Evolutionary conservation across 2,329 filamentous ascomycete species (phyloP), one percentile per base, ranked within the genome.

Genomic region (Pseudogymnoascus sp.): DNA sequence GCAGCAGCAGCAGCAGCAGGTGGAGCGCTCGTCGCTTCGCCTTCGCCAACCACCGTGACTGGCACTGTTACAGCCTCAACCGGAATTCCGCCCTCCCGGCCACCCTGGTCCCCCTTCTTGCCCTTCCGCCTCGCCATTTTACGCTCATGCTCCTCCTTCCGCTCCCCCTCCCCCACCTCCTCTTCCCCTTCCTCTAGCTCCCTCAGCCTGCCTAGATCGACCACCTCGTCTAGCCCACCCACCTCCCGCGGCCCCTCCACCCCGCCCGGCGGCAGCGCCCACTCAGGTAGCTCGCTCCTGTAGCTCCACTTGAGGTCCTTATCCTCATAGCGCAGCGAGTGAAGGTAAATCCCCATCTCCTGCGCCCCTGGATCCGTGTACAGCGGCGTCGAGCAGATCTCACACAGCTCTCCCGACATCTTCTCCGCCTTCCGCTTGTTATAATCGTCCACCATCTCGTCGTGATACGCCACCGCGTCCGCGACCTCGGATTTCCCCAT

Each of bases 401-500:
- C 82, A 74, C 95, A 99, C 14, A 85, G 78, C 71, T 92, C 81
- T 11, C 95, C 95, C 1, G 93, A 96, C 83, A 97, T 89, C 74
- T 91, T 93, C 79, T 99, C 95, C 1, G 93, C 93, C 70, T 93
- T 93, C 70, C 88, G 86, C 76, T 93, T 91, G 73, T 96, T 86
- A 75, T 97, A 97, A 63, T 89, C 83, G 69, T 93, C 89, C 38
- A 97, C 88, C 85, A 97, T 93, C 70, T 95, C 91, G 72, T 97
- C 91, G 73, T 97, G 90, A 76, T 97, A 97, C 1, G 91, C 90
- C 16, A 96, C 88, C 0, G 95, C 92, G 71, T 96, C 89, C 1
- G 93, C 91, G 7, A 93, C 86, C 70, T 99, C 93, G 14, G 92
- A 88, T 75, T 97, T 97, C 68, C 95, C 95, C 91, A 99, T 97